Conservation (phyloP, 2,329 filamentous ascomycete genomes). For the Sporothrix dimorphospora region DNA sequence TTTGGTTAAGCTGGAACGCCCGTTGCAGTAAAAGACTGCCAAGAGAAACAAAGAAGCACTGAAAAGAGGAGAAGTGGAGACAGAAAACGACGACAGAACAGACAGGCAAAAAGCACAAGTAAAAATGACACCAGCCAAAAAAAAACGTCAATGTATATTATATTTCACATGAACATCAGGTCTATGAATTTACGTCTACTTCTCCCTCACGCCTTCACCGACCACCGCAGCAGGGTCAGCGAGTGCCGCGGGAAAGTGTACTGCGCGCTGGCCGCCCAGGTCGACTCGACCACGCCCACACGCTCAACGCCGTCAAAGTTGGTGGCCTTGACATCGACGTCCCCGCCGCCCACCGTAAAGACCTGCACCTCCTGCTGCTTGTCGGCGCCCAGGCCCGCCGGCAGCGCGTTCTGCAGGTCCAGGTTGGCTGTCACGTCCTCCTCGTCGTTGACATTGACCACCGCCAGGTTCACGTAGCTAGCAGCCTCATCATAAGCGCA, state of each 20-base stretch:
- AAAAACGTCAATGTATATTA: not conserved
- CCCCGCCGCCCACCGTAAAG: constrained; percentile 20
- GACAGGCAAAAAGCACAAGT: too few species aligned
- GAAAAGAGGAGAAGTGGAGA: not conserved
- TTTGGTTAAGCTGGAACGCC: not conserved
- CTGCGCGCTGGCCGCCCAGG: constrained; percentile 12
- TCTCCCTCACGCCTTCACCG: not conserved
- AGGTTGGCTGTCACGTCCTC: constrained; percentile 63
- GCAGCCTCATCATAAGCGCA: constrained; percentile 57
- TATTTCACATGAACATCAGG: not conserved
- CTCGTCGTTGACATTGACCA: constrained; percentile 71
- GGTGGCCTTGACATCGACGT: constrained; percentile 14
- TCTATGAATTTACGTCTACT: not conserved
- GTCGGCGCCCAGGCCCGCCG: not conserved
- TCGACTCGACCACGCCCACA: constrained; percentile 21
- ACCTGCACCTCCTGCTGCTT: constrained; percentile 23
- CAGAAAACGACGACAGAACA: not conserved
- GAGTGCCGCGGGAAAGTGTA: constrained; percentile 8
- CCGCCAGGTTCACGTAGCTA: constrained; percentile 66
- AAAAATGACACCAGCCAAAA: too few species aligned
- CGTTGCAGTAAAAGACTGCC: not conserved
- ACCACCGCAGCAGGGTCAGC: not conserved
- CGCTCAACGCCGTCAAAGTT: constrained; percentile 23
- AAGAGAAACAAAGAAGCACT: not conserved
- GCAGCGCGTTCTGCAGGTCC: constrained; percentile 43